Evolutionary conservation across 768 basidiomycete genomes (phyloP).

Genomic region (Auricularia auricula-judae): DNA sequence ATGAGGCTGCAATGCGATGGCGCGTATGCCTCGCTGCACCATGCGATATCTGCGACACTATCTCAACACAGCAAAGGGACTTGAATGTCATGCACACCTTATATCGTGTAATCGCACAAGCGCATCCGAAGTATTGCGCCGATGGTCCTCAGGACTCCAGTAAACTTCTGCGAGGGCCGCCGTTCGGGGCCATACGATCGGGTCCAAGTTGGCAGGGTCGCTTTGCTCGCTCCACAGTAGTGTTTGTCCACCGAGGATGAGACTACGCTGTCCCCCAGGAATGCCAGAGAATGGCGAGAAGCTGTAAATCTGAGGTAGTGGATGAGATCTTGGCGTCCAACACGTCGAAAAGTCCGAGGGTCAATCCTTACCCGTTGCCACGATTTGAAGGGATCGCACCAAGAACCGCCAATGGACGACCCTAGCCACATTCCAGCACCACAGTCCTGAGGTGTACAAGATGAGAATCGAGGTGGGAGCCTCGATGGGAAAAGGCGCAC

Average conservation of each 20-base stretch:
- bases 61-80: neutral
- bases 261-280: constrained; percentile 8
- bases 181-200: constrained; percentile 22
- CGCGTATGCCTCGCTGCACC: constrained; percentile 20
- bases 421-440: constrained; percentile 34
- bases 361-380: constrained; percentile 18
- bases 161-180: constrained; percentile 25
- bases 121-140: constrained; percentile 14
- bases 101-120: constrained; percentile 24
- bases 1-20: constrained; percentile 25
- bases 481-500: neutral
- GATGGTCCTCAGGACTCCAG: constrained; percentile 18
- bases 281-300: constrained; percentile 15
- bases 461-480: neutral
- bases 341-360: no score
- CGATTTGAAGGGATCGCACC: constrained; percentile 22
- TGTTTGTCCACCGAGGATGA: constrained; percentile 21
- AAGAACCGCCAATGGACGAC: constrained; percentile 19
- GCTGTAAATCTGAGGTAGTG: constrained; percentile 13
- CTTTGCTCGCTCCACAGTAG: constrained; percentile 26
- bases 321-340: no score
- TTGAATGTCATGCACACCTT: constrained; percentile 11
- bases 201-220: constrained; percentile 21
- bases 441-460: constrained; percentile 17
- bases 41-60: neutral